A percentile compares a stretch with the other conserved stretches of the same genome.
Evolutionary conservation across 2,329 filamentous ascomycete genomes (phyloP).

Genomic region (Calonectria hawksworthii): DNA sequence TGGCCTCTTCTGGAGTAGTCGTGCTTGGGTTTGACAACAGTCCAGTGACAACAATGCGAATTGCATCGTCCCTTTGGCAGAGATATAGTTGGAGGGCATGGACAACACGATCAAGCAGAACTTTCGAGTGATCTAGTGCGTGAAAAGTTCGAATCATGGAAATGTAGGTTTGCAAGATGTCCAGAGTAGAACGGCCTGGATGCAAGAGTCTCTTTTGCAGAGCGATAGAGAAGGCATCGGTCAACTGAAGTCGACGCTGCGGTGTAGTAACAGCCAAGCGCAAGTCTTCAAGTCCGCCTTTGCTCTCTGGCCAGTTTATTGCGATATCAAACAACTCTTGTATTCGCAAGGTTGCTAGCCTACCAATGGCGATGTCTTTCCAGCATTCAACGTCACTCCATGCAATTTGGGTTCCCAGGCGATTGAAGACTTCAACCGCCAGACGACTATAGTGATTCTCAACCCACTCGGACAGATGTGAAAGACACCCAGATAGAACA

Average conservation of each 20-base stretch:
- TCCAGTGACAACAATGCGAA: conserved; percentile 82
- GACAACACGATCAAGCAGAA: conserved; percentile 81
- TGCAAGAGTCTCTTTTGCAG: conserved; percentile 78
- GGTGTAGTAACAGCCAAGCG: conserved; percentile 78
- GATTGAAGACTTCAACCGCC: conserved; percentile 71
- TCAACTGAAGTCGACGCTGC: conserved; percentile 77
- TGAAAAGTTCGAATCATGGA: conserved; percentile 84
- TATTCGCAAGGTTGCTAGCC: conserved; percentile 78
- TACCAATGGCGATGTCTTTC: conserved; percentile 77
- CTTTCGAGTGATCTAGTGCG: conserved; percentile 81
- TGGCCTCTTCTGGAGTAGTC: conserved; percentile 60
- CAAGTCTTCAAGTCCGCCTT: conserved; percentile 81
- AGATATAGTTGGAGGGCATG: conserved; percentile 82
- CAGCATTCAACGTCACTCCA: conserved; percentile 75
- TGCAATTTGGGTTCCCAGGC: conserved; percentile 60
- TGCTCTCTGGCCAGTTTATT: conserved; percentile 79
- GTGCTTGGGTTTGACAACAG: conserved; percentile 75
- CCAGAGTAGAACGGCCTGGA: conserved; percentile 80
- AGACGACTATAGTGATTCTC: conserved; percentile 76
- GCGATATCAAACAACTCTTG: conserved; percentile 85
- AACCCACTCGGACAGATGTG: conserved; percentile 75
- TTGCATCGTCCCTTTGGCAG: conserved; percentile 82
- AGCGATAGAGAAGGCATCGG: conserved; percentile 76
- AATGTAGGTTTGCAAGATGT: conserved; percentile 84
- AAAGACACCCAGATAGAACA: conserved; percentile 67